Evolutionary conservation across 805 yeast genomes (phyloP), one percentile per base, ranked within the genome.

Genomic region (Kazachstania viticola): DNA sequence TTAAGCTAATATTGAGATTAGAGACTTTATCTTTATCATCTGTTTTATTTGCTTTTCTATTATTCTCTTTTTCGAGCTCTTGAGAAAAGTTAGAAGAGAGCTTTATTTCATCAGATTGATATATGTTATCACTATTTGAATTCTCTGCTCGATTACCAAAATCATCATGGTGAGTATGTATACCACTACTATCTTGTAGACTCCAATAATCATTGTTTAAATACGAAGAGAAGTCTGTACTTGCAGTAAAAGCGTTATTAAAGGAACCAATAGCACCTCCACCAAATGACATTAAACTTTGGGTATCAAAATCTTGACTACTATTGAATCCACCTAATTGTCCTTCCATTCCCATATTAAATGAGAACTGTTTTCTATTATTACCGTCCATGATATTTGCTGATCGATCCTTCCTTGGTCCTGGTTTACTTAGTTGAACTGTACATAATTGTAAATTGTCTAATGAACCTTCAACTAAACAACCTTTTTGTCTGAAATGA

Each of bases 391-490:
- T 37, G 46, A 25, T 11, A 16, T 25, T 28, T 21, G 26, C 5
- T 4, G 17, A 3, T 7, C 21, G 14, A 35, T 32, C 24, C 21
- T 42, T 43, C 28, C 35, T 40, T n/a, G 58, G 58, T 15, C 36
- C 42, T 19, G 39, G 34, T 40, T 51, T 58, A 14, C 50, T 53
- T 37, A 64, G 61, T 40, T 72, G 79, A 15, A 79, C 75, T 36
- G 77, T 64, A 37, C 85, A 75, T 31, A 79, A 58, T 51, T 79
- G 91, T 40, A 87, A 64, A 44, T 75, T 80, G 37, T 79, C 88
- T 42, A 87, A 63, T 2, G 83, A 74, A 9, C 96, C 96, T 54
- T 87, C 95, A 17, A 87, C 96, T 21, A 87, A 61, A 56, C 93
- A 80, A 1, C 94, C 94, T 34, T 69, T 71, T 44, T 82, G 88